These are phyloP conservation scores for Fusarium sp. DNA, from an alignment of 2,329 filamentous ascomycete species.

Conservation along the genomic window DNA sequence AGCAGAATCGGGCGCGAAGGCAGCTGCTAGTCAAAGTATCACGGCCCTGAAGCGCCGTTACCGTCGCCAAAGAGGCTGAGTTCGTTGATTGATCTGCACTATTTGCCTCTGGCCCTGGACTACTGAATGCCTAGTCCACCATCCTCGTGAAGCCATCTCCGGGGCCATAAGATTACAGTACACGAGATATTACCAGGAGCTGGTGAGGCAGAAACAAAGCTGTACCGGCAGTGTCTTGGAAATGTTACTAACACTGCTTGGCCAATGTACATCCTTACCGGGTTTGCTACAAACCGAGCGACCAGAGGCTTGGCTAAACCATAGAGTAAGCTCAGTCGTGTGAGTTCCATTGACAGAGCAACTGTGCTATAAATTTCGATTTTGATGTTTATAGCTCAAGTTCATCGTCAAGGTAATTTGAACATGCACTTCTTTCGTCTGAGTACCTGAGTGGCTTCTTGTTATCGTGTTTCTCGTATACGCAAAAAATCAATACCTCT, in stretches of 20 bases:
- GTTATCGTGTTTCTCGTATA: constrained; percentile 36
- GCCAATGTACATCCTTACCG: constrained; percentile 30
- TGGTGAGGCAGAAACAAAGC: constrained; percentile 19
- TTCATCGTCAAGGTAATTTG: neutral
- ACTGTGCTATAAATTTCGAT: neutral
- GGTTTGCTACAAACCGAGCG: constrained; percentile 24
- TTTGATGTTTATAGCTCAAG: neutral
- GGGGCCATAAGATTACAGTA: neutral
- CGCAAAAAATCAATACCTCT: constrained; percentile 1
- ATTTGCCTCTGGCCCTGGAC: constrained; percentile 20
- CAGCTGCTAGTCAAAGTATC: constrained; percentile 25
- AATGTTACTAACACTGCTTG: constrained; percentile 19
- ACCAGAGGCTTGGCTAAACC: constrained; percentile 38
- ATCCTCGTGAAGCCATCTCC: constrained; percentile 8
- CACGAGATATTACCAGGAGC: neutral
- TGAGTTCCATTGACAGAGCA: constrained; percentile 14
- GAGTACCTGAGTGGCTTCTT: neutral
- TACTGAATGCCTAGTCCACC: neutral
- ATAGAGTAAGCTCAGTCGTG: constrained; percentile 15
- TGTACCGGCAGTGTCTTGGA: neutral
- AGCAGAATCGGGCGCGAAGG: constrained; percentile 28
- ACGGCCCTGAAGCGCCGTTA: constrained; percentile 17
- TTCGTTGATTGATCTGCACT: constrained; percentile 3
- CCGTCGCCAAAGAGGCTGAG: constrained; percentile 26
- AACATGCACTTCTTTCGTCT: neutral